Evolutionary conservation across 2,329 filamentous ascomycete species (phyloP).

Genomic region (Fusarium aywerte): DNA sequence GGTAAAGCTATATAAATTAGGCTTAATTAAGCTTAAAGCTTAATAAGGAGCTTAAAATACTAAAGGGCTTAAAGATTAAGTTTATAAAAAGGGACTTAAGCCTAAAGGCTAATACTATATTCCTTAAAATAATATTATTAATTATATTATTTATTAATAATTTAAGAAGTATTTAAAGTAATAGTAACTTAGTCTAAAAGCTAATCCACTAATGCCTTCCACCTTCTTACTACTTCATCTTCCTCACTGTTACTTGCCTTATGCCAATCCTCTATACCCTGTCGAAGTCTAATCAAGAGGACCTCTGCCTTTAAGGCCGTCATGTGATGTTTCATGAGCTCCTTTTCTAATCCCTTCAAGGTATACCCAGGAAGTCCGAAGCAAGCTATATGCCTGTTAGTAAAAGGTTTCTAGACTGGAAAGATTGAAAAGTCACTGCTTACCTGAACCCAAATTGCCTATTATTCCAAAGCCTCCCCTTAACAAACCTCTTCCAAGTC

Average conservation of each 20-base stretch:
- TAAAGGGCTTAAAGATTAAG: too few species aligned
- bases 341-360: constrained; percentile 64
- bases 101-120: too few species aligned
- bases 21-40: too few species aligned
- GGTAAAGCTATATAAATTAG: too few species aligned
- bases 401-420: too few species aligned
- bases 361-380: constrained; percentile 62
- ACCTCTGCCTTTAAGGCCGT: constrained; percentile 50
- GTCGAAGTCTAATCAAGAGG: constrained; percentile 48
- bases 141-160: too few species aligned
- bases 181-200: too few species aligned
- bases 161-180: too few species aligned
- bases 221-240: constrained; percentile 17
- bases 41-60: too few species aligned
- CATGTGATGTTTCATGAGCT: constrained; percentile 52
- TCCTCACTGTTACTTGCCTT: constrained; percentile 22
- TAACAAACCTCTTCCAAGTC: constrained; percentile 69
- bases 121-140: too few species aligned
- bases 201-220: constrained; percentile 16
- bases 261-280: constrained; percentile 47
- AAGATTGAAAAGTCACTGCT: neutral
- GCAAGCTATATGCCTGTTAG: constrained; percentile 38
- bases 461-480: constrained; percentile 57
- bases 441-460: constrained; percentile 57
- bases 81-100: too few species aligned